phyloP scores from a whole-genome alignment of 495 filamentous ascomycete species.

The Emericellopsis terricola region DNA sequence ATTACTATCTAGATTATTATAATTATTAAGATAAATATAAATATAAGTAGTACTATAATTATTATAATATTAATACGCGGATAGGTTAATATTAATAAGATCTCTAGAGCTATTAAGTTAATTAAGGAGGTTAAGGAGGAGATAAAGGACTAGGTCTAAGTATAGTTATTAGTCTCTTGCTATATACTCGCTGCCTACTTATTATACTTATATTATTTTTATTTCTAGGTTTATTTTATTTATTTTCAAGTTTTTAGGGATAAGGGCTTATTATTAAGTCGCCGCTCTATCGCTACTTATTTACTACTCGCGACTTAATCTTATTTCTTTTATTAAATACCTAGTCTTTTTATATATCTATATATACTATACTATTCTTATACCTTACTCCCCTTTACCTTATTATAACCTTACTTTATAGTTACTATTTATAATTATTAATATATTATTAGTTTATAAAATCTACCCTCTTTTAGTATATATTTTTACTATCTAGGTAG shows the following conservation, averaged over 20 bases:
- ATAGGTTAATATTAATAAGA: neutral
- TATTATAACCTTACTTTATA: neutral
- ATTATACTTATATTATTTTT: neutral
- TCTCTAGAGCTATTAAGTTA: neutral
- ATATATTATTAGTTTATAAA: too few species aligned
- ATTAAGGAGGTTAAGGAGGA: neutral
- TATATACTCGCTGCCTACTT: neutral
- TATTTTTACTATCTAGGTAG: too few species aligned
- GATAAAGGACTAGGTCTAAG: neutral
- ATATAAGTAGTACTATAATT: neutral
- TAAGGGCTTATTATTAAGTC: neutral
- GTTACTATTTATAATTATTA: too few species aligned
- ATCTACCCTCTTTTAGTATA: too few species aligned
- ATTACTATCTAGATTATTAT: neutral
- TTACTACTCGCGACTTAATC: neutral
- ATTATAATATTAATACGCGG: neutral
- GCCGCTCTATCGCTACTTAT: neutral
- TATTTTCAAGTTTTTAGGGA: neutral
- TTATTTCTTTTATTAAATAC: neutral
- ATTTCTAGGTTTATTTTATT: neutral
- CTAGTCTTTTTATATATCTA: neutral
- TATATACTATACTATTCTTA: neutral
- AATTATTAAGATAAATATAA: neutral
- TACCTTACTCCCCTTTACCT: neutral
- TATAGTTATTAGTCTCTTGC: neutral